Base-by-base conservation (phyloP, 495 filamentous ascomycete species). In the Alectoria sarmentosa region DNA sequence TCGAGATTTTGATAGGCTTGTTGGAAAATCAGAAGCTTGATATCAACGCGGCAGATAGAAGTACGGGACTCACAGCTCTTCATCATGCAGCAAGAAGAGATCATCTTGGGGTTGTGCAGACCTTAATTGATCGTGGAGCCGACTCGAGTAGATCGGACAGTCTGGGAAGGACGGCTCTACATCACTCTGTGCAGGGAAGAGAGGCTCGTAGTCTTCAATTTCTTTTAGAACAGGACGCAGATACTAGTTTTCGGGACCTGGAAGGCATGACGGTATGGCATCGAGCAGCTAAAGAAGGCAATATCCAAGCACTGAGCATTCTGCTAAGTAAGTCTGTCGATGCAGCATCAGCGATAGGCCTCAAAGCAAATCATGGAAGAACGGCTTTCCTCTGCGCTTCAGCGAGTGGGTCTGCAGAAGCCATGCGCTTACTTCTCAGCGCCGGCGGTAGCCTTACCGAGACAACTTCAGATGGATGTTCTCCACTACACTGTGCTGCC, bases 31-130 rank as follows among this genome's bases (percentile, higher is more conserved):
- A 39, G 1, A 57, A 21, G 17, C 13, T 63, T 39, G 61, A 63
- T 19, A 19, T 63, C 3, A 34, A 55, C 13, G 28, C 28, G 21
- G 44, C 44, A 23, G 34, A 63, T n/a, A n/a, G 37, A 14, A 17
- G 3, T 39, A 54, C 41, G 15, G 61, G 61, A 28, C 1, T 56
- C 6, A 56, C 61, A 52, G 61, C 61, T 17, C 54, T 65, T 23
- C 63, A 65, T 26, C 17, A 21, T 49, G 63, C 63, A 30, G 56
- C 56, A 2, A 36, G 1, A 28, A 59, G 4, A 11, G 63, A 60
- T 60, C 54, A 60, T 26, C 56, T 60, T 10, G 38, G 52, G 21
- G 42, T 65, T 32, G 11, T 32, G 1, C 19, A 48, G 14, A 2
- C 57, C 5, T 26, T 65, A 23, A 26, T 46, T 2, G 21, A 37